Evolutionary conservation across 495 filamentous ascomycete species (phyloP).

Genomic region (Xylaria grammica): DNA sequence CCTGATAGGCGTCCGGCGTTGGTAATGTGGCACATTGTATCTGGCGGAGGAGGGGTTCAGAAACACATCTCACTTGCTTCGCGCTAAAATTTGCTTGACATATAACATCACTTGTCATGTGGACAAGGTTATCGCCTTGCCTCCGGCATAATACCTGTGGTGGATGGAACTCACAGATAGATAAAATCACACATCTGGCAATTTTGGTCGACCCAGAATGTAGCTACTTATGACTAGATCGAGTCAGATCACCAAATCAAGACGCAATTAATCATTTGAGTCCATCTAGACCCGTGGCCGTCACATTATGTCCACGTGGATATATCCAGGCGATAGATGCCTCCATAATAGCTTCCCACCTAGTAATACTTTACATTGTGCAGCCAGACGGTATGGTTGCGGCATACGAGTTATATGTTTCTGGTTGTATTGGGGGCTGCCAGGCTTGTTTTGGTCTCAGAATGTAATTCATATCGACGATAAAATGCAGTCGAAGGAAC

Average conservation of each 20-base stretch:
- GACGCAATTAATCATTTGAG: neutral
- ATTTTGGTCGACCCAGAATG: slow-evolving; percentile 39
- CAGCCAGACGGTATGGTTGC: no score
- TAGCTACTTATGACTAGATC: slow-evolving; percentile 25
- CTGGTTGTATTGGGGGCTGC: no score
- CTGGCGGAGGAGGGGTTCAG: slow-evolving; percentile 13
- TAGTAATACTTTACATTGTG: no score
- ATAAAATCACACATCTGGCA: slow-evolving; percentile 34
- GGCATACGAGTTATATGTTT: no score
- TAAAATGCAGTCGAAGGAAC: no score
- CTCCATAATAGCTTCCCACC: no score
- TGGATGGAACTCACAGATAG: slow-evolving; percentile 34
- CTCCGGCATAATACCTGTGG: slow-evolving; percentile 36
- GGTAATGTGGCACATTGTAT: slow-evolving; percentile 12
- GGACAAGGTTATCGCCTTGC: slow-evolving; percentile 34
- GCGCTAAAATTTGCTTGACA: slow-evolving; percentile 34
- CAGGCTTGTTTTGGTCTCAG: no score
- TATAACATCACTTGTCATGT: slow-evolving; percentile 26
- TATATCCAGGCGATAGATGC: no score
- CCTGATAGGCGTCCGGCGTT: slow-evolving; percentile 27
- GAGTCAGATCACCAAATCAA: slow-evolving; percentile 5
- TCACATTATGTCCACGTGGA: neutral
- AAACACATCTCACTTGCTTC: slow-evolving; percentile 37
- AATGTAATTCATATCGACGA: no score
- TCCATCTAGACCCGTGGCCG: neutral